These are phyloP conservation scores for Prunus yedoensis DNA, from an alignment of 331 rosid species.

Conservation along the genomic window DNA sequence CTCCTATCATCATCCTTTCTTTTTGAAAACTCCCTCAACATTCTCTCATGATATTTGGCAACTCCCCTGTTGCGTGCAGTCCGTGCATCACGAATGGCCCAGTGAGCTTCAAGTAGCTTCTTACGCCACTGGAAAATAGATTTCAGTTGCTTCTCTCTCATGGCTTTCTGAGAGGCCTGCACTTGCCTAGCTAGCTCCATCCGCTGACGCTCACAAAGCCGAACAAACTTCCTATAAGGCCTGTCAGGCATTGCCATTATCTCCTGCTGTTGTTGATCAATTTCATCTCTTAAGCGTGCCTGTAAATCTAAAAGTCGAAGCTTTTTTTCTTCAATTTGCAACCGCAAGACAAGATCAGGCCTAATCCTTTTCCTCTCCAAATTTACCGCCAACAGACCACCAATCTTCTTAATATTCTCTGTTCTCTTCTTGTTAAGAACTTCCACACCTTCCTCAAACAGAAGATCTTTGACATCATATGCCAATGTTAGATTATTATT, in stretches of 20 bases:
- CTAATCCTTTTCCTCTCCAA: slow-evolving; percentile 95
- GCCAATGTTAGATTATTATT: slow-evolving; percentile 79
- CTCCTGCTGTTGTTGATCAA: slow-evolving; percentile 98
- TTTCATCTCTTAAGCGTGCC: slow-evolving; percentile 90
- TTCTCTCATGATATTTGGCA: slow-evolving; percentile 94
- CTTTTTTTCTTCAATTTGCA: slow-evolving; percentile 97
- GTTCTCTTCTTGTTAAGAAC: slow-evolving; percentile 77
- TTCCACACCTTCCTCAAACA: slow-evolving; percentile 88
- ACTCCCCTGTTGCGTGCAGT: slow-evolving; percentile 99
- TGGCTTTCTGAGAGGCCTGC: slow-evolving; percentile 89
- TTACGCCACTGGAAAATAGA: slow-evolving; percentile 97
- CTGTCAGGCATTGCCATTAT: slow-evolving; percentile 99
- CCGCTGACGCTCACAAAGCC: slow-evolving; percentile 96
- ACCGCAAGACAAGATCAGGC: slow-evolving; percentile 91
- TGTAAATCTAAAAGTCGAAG: slow-evolving; percentile 85
- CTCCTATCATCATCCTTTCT: slow-evolving; percentile 90
- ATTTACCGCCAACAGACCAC: slow-evolving; percentile 86
- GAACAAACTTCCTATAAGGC: slow-evolving; percentile 97
- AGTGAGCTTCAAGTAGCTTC: slow-evolving; percentile 95
- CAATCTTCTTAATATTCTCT: slow-evolving; percentile 87
- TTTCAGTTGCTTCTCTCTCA: slow-evolving; percentile 93
- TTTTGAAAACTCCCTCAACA: slow-evolving; percentile 92
- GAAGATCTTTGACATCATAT: slow-evolving; percentile 90
- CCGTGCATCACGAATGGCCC: slow-evolving; percentile 99
- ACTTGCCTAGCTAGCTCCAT: slow-evolving; percentile 91